Conservation (phyloP, 306 rosid genomes). For the Vigna angularis region DNA sequence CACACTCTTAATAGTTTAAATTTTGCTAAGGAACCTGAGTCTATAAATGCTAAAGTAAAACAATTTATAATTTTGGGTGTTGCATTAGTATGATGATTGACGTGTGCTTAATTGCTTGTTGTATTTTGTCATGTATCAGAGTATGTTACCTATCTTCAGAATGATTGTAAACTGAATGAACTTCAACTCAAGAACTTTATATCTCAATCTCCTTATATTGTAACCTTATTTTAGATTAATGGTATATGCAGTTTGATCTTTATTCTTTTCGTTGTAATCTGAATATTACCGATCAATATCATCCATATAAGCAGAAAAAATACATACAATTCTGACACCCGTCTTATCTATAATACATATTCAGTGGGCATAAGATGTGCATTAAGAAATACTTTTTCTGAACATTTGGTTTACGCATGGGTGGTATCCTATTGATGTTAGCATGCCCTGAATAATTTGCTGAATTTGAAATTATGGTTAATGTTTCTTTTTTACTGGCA, state of each 20-base stretch:
- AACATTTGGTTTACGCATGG: constrained; percentile 28
- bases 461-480: background rate
- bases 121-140: background rate
- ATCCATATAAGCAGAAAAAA: background rate
- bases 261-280: constrained; percentile 2
- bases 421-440: constrained; percentile 25
- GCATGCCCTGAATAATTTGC: constrained; percentile 20
- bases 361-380: background rate
- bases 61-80: constrained; percentile 22
- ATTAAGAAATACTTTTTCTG: background rate
- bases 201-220: background rate
- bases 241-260: constrained; percentile 3
- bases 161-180: constrained; percentile 27
- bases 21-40: constrained; percentile 12
- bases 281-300: constrained; percentile 19
- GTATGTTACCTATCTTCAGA: constrained; percentile 2
- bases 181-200: background rate
- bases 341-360: constrained; percentile 17
- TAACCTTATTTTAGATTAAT: background rate
- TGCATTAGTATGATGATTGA: constrained; percentile 28
- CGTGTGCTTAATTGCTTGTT: background rate
- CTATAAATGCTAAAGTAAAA: constrained; percentile 16
- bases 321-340: constrained; percentile 2
- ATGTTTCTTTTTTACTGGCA: background rate
- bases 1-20: background rate